Evolutionary conservation across 2,329 filamentous ascomycete genomes (phyloP).

Genomic region (Penicillium oxalicum): DNA sequence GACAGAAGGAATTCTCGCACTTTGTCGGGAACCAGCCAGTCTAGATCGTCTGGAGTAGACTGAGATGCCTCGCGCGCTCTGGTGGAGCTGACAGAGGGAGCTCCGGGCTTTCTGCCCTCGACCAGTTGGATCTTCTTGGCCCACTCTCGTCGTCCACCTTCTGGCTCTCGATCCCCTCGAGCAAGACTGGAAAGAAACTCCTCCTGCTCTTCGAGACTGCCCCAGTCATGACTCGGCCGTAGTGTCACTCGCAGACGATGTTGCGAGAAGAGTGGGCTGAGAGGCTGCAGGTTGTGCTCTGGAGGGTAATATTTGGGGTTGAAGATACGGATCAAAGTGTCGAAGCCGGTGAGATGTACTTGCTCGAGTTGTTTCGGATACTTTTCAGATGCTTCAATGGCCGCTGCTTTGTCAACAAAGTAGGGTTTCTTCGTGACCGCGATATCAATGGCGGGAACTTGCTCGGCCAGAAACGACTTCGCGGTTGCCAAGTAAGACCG

Average conservation of each 20-base stretch:
- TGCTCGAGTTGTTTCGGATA: conserved; percentile 38
- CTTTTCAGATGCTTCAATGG: conserved; percentile 34
- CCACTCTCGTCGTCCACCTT: conserved; percentile 40
- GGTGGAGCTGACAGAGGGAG: conserved; percentile 41
- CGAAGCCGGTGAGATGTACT: conserved; percentile 45
- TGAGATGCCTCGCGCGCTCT: conserved; percentile 35
- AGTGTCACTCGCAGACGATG: conserved; percentile 42
- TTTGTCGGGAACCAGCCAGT: conserved; percentile 31
- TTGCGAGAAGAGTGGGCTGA: conserved; percentile 38
- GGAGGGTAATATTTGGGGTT: conserved; percentile 46
- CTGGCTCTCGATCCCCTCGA: conserved; percentile 30
- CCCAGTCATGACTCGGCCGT: conserved; percentile 39
- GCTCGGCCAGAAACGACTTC: conserved; percentile 4
- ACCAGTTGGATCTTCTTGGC: conserved; percentile 38
- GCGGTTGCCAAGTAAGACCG: conserved; percentile 23
- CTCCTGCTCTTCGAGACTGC: conserved; percentile 34
- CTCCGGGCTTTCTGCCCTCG: conserved; percentile 31
- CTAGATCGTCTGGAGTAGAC: conserved; percentile 26
- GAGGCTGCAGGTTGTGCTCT: conserved; percentile 36
- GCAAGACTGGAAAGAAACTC: conserved; percentile 34
- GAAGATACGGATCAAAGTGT: conserved; percentile 46
- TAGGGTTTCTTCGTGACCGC: conserved; percentile 46
- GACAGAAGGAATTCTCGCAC: conserved; percentile 31
- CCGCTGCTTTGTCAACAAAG: conserved; percentile 44
- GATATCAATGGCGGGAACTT: conserved; percentile 38